Percentiles rank a stretch among this genome's conserved stretches.
Evolutionary conservation across 225 moss, liverwort and hornwort species (phyloP).

Genomic region (Asterella californica): DNA sequence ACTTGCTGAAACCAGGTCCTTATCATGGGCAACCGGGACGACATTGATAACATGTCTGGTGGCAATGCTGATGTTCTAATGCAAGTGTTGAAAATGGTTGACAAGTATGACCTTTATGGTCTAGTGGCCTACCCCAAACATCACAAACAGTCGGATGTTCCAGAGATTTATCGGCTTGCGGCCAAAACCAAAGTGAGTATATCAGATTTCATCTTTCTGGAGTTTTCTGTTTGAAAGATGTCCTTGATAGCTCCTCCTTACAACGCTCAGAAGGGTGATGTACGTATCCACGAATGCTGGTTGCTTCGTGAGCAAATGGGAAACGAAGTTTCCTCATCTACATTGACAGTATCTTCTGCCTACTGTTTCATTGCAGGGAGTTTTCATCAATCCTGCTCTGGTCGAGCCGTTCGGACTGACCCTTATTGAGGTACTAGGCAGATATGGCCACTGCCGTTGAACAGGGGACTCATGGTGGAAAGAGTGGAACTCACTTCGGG

Average conservation of each 20-base stretch:
- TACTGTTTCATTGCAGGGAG: constrained; percentile 38
- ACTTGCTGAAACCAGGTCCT: constrained; percentile 28
- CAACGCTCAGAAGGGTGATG: too few species aligned
- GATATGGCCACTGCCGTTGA: not conserved
- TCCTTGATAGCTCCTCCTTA: too few species aligned
- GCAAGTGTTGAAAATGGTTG: constrained; percentile 49
- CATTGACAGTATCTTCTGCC: not conserved
- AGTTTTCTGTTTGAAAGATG: not conserved
- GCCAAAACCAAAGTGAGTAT: constrained; percentile 53
- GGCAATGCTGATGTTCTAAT: constrained; percentile 46
- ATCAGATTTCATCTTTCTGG: not conserved
- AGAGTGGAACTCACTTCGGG: not conserved
- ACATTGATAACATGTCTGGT: constrained; percentile 60
- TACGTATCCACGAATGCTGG: not conserved
- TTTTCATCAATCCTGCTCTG: constrained; percentile 61
- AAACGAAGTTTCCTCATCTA: not conserved
- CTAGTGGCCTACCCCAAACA: constrained; percentile 69
- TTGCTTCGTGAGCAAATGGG: not conserved
- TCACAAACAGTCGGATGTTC: constrained; percentile 56
- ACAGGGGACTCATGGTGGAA: too few species aligned
- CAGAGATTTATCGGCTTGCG: constrained; percentile 59
- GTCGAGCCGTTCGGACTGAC: constrained; percentile 69
- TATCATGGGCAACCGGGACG: constrained; percentile 59
- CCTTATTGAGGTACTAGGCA: constrained; percentile 49
- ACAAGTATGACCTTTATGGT: constrained; percentile 62